These are phyloP conservation scores for Moringa oleifera DNA, from an alignment of 345 rosid genomes.

Conservation along the genomic window DNA sequence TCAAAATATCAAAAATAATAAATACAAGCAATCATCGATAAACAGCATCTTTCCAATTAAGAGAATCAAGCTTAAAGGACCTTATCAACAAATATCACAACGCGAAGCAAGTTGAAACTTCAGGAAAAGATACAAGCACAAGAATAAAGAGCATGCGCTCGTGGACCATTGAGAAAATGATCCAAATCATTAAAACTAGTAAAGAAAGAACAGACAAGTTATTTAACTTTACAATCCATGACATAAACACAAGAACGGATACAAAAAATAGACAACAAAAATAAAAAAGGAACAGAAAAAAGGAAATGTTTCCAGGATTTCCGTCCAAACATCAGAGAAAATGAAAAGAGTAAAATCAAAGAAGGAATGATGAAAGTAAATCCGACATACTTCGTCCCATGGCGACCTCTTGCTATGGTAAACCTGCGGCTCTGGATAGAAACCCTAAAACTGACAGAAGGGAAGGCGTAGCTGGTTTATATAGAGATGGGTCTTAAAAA, in stretches of 20 bases:
- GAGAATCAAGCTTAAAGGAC: too few species aligned
- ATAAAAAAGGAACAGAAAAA: neutral
- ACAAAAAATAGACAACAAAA: too few species aligned
- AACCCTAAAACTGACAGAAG: neutral
- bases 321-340: neutral
- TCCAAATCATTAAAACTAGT: neutral
- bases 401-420: conserved; percentile 14
- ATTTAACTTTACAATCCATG: neutral
- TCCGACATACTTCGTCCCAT: conserved; percentile 45
- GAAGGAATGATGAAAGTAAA: neutral
- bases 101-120: neutral
- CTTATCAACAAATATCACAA: too few species aligned
- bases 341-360: neutral
- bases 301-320: too few species aligned
- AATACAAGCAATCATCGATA: too few species aligned
- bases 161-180: neutral
- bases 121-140: neutral
- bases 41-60: too few species aligned
- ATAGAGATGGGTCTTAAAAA: neutral
- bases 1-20: too few species aligned
- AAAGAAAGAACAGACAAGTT: neutral
- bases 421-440: neutral
- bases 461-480: neutral
- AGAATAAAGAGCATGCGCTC: neutral
- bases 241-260: neutral